Conservation (phyloP, 164 flowering plant species). For the Paratinospora sagittata region DNA sequence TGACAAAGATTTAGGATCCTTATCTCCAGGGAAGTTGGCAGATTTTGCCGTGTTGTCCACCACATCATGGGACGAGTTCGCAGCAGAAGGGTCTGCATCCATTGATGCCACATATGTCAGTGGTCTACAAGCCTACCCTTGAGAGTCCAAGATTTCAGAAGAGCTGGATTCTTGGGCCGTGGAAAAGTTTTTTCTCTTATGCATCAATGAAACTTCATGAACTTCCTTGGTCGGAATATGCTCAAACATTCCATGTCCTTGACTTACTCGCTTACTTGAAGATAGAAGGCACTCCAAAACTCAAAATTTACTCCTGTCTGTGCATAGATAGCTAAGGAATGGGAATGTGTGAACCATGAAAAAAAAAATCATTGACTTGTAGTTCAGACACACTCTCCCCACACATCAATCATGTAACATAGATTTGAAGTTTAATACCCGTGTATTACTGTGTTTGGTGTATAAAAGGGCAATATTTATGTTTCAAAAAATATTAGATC, state of each 20-base stretch:
- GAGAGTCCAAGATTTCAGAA: slow-evolving; percentile 5
- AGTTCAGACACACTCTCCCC: background rate
- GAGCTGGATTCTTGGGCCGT: background rate
- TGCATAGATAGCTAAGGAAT: background rate
- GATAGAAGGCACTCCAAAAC: background rate
- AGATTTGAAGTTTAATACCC: too few relatives aligned
- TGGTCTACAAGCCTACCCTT: slow-evolving; percentile 57
- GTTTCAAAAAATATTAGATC: too few relatives aligned
- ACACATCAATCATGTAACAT: background rate
- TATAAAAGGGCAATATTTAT: too few relatives aligned
- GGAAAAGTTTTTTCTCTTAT: background rate
- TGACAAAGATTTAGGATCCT: slow-evolving; percentile 67
- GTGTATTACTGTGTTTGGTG: too few relatives aligned
- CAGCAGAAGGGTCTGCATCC: slow-evolving; percentile 42
- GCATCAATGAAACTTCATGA: too few relatives aligned
- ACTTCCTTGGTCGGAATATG: too few relatives aligned
- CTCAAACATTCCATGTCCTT: background rate
- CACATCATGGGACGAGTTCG: slow-evolving; percentile 59
- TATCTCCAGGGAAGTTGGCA: slow-evolving; percentile 80
- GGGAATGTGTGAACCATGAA: background rate
- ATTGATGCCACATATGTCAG: slow-evolving; percentile 76
- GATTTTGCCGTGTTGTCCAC: slow-evolving; percentile 78
- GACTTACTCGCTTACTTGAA: background rate
- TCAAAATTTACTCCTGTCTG: background rate
- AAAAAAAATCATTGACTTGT: background rate